phyloP scores from a whole-genome alignment of 257 asterid species.

The Penstemon eatonii region DNA sequence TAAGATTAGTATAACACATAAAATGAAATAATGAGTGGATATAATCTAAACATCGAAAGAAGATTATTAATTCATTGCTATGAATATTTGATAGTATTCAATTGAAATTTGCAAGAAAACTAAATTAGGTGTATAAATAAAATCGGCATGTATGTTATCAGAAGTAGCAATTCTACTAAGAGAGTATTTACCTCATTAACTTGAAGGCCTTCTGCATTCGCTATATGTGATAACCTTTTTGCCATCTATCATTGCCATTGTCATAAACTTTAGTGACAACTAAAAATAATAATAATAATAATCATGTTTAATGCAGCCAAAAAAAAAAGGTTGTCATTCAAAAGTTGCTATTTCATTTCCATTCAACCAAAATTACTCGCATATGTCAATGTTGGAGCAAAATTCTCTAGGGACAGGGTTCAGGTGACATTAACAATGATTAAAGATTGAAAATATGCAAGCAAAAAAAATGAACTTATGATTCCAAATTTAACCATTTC shows the following conservation, averaged over 20 bases:
- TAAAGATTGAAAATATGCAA: slow-evolving; percentile 7
- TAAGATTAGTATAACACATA: too few species aligned
- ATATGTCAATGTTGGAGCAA: slow-evolving; percentile 4
- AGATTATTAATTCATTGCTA: too few species aligned
- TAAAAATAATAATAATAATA: slow-evolving; percentile 14
- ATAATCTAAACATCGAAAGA: neutral
- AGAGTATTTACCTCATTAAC: slow-evolving; percentile 65
- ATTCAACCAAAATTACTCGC: slow-evolving; percentile 19
- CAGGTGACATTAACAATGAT: neutral
- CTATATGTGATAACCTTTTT: slow-evolving; percentile 81
- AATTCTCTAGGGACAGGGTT: slow-evolving; percentile 2
- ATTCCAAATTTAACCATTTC: neutral
- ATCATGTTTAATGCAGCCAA: slow-evolving; percentile 26
- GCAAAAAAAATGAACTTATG: slow-evolving; percentile 15
- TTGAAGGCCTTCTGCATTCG: slow-evolving; percentile 83
- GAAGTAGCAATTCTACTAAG: slow-evolving; percentile 4
- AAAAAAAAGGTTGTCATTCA: slow-evolving; percentile 11
- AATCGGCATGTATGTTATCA: neutral
- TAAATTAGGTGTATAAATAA: neutral
- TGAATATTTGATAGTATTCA: too few species aligned
- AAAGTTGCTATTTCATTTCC: slow-evolving; percentile 14
- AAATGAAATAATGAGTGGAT: too few species aligned
- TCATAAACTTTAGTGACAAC: slow-evolving; percentile 26
- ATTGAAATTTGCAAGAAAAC: neutral
- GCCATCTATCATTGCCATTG: slow-evolving; percentile 63